These are phyloP conservation scores for Fraxinus cuspidata DNA, from an alignment of 257 asterid genomes.

Conservation along the genomic window DNA sequence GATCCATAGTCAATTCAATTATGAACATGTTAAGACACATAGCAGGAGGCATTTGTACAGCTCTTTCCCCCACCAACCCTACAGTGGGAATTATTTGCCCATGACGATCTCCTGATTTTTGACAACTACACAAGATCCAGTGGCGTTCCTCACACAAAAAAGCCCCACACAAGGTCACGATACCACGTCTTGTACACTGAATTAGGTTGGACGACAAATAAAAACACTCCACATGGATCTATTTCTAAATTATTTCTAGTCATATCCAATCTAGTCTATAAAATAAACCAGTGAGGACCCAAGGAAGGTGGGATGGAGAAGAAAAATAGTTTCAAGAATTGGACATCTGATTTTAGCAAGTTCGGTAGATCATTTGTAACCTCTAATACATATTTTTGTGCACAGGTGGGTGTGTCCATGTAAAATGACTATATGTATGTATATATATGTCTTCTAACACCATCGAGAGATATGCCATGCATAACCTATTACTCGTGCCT, in stretches of 20 bases:
- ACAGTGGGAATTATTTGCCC: neutral
- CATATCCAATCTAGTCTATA: neutral
- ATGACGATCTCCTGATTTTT: neutral
- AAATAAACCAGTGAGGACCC: neutral
- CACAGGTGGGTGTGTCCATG: too few relatives aligned
- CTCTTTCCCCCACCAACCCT: neutral
- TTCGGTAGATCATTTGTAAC: too few relatives aligned
- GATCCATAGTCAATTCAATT: too few relatives aligned
- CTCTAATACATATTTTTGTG: too few relatives aligned
- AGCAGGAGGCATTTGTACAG: neutral
- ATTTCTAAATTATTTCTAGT: neutral
- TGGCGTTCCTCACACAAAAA: neutral
- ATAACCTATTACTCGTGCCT: too few relatives aligned
- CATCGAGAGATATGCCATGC: neutral
- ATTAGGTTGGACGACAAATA: neutral
- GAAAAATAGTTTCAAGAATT: neutral
- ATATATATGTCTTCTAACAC: too few relatives aligned
- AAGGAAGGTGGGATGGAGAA: neutral
- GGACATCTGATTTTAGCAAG: too few relatives aligned
- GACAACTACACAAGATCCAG: neutral
- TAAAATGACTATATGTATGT: too few relatives aligned
- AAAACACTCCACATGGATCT: neutral
- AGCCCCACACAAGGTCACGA: neutral
- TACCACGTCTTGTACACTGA: neutral
- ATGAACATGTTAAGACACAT: neutral